Conservation (phyloP, 257 asterid species). For the Fraxinus quadrangulata region DNA sequence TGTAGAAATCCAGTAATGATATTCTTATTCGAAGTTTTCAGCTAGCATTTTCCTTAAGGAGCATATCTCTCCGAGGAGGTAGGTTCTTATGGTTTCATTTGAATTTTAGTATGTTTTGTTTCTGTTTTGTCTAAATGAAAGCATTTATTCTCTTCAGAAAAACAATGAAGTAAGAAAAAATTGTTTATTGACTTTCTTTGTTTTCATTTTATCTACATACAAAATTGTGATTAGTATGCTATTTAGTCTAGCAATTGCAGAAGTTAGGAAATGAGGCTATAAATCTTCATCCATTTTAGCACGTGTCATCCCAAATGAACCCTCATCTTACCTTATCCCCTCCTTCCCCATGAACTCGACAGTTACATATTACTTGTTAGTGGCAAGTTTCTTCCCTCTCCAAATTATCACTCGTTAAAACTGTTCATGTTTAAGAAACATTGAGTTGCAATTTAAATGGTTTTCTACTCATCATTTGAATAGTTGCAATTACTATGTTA, state of each 20-base stretch:
- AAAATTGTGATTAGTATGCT: slow-evolving; percentile 4
- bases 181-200: not conserved
- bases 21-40: slow-evolving; percentile 59
- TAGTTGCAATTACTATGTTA: not conserved
- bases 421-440: slow-evolving; percentile 8
- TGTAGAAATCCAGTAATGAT: slow-evolving; percentile 53
- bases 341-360: slow-evolving; percentile 9
- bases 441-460: slow-evolving; percentile 19
- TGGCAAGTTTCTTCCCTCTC: slow-evolving; percentile 13
- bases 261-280: not conserved
- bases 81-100: slow-evolving; percentile 22
- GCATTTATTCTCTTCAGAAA: too few relatives aligned
- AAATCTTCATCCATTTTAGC: slow-evolving; percentile 18
- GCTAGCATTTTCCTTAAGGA: slow-evolving; percentile 72
- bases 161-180: too few relatives aligned
- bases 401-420: slow-evolving; percentile 13
- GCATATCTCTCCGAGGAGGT: slow-evolving; percentile 68
- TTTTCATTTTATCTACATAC: not conserved
- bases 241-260: slow-evolving; percentile 12
- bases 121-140: too few relatives aligned
- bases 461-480: slow-evolving; percentile 5
- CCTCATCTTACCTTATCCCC: not conserved
- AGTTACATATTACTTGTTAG: not conserved
- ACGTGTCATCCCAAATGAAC: not conserved
- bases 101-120: too few relatives aligned